phyloP scores from a whole-genome alignment of 345 rosid species.

The Camelina sativa region DNA sequence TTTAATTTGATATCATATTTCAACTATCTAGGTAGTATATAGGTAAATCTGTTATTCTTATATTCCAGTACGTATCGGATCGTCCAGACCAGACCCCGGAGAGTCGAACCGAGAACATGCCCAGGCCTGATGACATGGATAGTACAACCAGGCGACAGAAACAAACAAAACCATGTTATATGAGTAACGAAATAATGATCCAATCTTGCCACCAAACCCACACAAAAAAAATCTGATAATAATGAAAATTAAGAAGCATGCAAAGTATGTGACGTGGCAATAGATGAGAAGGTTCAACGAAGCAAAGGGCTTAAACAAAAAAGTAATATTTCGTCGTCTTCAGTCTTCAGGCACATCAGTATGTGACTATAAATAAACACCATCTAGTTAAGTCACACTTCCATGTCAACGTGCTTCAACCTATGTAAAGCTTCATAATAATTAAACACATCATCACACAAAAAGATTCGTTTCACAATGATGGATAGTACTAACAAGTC shows the following conservation, averaged over 20 bases:
- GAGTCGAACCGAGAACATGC: constrained; percentile 7
- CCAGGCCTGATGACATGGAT: not conserved
- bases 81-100: not conserved
- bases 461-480: constrained; percentile 3
- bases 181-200: not conserved
- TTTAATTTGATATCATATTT: not conserved
- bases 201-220: not conserved
- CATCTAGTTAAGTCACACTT: constrained; percentile 18
- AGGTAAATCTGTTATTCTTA: not conserved
- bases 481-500: constrained; percentile 24
- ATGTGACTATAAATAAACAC: constrained; percentile 29
- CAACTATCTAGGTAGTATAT: not conserved
- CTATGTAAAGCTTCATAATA: constrained; percentile 27
- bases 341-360: constrained; percentile 1
- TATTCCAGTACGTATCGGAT: not conserved
- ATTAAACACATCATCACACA: constrained; percentile 17
- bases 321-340: constrained; percentile 29
- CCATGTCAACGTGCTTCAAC: constrained; percentile 31
- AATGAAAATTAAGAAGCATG: constrained; percentile 1
- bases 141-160: not conserved
- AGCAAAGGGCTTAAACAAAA: not conserved
- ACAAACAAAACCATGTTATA: constrained; percentile 25
- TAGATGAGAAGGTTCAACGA: constrained; percentile 30
- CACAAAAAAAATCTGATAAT: not conserved
- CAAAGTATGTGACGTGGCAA: constrained; percentile 31